Conservation (phyloP, 352 stramenopile genomes). For the Phytophthora palmivora region DNA sequence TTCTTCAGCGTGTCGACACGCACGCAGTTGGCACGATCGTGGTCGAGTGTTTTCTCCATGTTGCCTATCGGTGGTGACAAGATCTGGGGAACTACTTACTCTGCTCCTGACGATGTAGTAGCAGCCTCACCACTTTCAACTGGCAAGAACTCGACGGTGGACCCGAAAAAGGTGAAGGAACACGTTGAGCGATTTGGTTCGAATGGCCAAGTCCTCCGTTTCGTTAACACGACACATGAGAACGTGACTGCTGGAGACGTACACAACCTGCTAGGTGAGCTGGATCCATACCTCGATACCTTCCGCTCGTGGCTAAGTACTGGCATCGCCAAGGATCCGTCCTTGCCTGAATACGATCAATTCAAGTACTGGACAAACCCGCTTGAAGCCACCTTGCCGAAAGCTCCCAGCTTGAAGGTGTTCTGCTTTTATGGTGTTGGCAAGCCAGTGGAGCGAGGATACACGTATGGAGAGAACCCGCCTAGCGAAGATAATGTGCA, state of each 20-base stretch:
- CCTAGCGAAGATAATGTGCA: slow-evolving; percentile 40
- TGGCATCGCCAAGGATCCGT: slow-evolving; percentile 54
- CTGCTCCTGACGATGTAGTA: slow-evolving; percentile 71
- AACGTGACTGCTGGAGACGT: slow-evolving; percentile 67
- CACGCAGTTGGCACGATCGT: slow-evolving; percentile 68
- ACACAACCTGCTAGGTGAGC: slow-evolving; percentile 49
- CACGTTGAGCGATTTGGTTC: slow-evolving; percentile 58
- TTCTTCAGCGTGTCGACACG: slow-evolving; percentile 73
- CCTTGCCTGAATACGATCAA: slow-evolving; percentile 56
- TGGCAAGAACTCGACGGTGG: slow-evolving; percentile 33
- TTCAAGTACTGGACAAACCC: slow-evolving; percentile 90
- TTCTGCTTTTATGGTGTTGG: slow-evolving; percentile 96
- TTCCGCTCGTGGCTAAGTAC: slow-evolving; percentile 59
- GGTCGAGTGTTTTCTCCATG: slow-evolving; percentile 91
- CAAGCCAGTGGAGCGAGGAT: slow-evolving; percentile 88
- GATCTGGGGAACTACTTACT: slow-evolving; percentile 82
- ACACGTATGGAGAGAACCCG: slow-evolving; percentile 72
- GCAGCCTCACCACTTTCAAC: slow-evolving; percentile 61
- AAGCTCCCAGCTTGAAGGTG: slow-evolving; percentile 93
- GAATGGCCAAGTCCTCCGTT: slow-evolving; percentile 61
- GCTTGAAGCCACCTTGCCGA: slow-evolving; percentile 83
- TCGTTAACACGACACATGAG: slow-evolving; percentile 52
- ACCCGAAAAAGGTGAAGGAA: slow-evolving; percentile 43
- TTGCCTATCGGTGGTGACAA: slow-evolving; percentile 92
- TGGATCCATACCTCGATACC: slow-evolving; percentile 57